A percentile compares a stretch with the other conserved stretches of the same genome.
Conservation (phyloP, 106 monocot species). For the Alisma plantagoaquatica region DNA sequence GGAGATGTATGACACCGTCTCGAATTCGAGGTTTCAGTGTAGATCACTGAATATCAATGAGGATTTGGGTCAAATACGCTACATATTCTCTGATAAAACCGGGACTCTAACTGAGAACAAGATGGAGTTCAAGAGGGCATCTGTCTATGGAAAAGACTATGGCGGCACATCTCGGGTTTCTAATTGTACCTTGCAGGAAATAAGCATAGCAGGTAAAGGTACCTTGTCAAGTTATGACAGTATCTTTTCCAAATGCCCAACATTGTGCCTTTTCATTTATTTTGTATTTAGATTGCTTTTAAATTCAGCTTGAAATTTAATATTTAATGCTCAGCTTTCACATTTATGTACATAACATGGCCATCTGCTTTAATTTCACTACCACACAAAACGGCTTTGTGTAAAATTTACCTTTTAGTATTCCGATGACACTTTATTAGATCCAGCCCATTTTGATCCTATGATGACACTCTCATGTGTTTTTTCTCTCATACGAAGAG, state of each 20-base stretch:
- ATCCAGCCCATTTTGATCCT: no score
- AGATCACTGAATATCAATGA: conserved; percentile 98
- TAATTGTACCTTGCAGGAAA: conserved; percentile 17
- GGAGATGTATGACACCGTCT: conserved; percentile 79
- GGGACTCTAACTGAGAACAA: conserved; percentile 97
- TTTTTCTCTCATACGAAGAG: no score
- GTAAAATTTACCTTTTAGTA: no score
- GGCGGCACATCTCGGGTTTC: conserved; percentile 30
- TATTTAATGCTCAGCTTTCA: no score
- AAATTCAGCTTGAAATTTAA: no score
- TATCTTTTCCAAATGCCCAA: not conserved
- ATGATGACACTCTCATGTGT: no score
- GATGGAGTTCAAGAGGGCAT: conserved; percentile 88
- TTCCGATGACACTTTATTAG: no score
- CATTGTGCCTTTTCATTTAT: no score
- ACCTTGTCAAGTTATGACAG: not conserved
- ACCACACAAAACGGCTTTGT: no score
- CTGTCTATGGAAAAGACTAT: conserved; percentile 91
- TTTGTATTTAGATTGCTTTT: no score
- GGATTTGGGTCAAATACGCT: conserved; percentile 93
- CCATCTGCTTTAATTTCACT: no score
- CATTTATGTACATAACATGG: no score
- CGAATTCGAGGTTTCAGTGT: conserved; percentile 92
- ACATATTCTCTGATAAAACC: conserved; percentile 94
- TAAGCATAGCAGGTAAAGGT: conserved; percentile 23